These are phyloP conservation scores for Melanogaster broomeanus DNA, from an alignment of 768 basidiomycete species.

Conservation along the genomic window DNA sequence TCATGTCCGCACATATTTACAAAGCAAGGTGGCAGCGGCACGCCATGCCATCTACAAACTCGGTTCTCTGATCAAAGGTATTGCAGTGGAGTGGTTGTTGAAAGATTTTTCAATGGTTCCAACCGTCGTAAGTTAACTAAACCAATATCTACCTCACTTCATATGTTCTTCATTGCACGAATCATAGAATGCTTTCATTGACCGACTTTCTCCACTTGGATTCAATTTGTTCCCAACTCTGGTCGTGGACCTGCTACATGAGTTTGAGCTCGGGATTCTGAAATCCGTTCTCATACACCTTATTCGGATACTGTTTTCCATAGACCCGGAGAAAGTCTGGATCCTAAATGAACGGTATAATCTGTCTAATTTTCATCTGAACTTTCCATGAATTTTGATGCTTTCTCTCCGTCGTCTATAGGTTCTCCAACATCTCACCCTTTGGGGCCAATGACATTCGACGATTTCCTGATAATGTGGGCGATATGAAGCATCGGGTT, in stretches of 20 bases:
- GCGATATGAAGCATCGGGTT: constrained; percentile 37
- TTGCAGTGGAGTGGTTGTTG: constrained; percentile 4
- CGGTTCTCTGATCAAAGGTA: constrained; percentile 13
- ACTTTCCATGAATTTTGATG: no score
- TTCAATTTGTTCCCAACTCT: constrained; percentile 30
- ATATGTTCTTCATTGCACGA: background rate
- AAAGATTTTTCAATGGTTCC: constrained; percentile 12
- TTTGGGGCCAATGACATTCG: constrained; percentile 36
- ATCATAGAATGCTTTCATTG: constrained; percentile 40
- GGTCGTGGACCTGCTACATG: constrained; percentile 40
- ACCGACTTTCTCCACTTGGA: constrained; percentile 12
- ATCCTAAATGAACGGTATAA: constrained; percentile 28
- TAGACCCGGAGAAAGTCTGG: constrained; percentile 9
- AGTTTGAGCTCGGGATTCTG: constrained; percentile 43
- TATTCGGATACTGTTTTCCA: constrained; percentile 28
- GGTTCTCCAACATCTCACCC: constrained; percentile 14
- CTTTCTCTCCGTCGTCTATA: no score
- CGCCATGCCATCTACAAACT: constrained; percentile 8
- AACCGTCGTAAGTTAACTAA: constrained; percentile 9
- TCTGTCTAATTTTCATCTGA: background rate
- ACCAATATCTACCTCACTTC: no score
- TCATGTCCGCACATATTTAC: background rate
- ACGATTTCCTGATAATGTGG: constrained; percentile 34
- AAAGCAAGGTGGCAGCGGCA: background rate
- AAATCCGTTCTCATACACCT: constrained; percentile 40